Base-by-base conservation (phyloP, 768 basidiomycete genomes). In the Clathrus columnatus region DNA sequence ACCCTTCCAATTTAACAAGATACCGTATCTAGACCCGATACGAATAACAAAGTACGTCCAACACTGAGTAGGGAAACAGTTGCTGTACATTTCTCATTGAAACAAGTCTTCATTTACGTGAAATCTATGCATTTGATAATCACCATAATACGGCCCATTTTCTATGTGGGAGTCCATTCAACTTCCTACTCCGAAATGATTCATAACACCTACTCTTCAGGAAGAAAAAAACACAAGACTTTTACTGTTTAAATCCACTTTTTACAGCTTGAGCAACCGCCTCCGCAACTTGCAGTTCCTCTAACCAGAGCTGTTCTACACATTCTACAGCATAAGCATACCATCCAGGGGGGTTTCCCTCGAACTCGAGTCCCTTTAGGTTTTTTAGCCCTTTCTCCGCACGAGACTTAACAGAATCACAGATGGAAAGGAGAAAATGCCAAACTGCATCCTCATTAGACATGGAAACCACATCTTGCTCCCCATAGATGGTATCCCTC, bases 301-400 rank as follows among this genome's bases (percentile, higher is more conserved):
- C 87, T 32, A 60, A 59, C 85, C 85, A 88, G 17, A 90, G 65
- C 1, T 62, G 61, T 51, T 54, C 63, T n/a, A 87, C 71, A 47
- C 70, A 74, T 18, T 59, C 63, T n/a, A 60, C 41, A 65, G 69
- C 68, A 69, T 71, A 72, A 10, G 23, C 32, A 10, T 58, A 56
- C 74, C 76, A 73, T 36, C n/a, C 36, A n/a, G 11, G 36, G 36
- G 7, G 7, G 2, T 53, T 43, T 21, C 14, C 27, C 24, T 27
- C 7, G 47, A 23, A 36, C 14, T 45, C 49, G 51, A 27, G 36
- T 26, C 27, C 16, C 24, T n/a, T 45, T 41, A 68, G 54, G 30
- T 49, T 45, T 51, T 59, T 7, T 8, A 50, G 28, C 10, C 30
- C 28, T 41, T 43, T 27, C 53, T 64, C 56, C 21, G 73, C 72